Base-by-base conservation (phyloP, 176 grass and related monocot species). In the Rhynchospora pubera region DNA sequence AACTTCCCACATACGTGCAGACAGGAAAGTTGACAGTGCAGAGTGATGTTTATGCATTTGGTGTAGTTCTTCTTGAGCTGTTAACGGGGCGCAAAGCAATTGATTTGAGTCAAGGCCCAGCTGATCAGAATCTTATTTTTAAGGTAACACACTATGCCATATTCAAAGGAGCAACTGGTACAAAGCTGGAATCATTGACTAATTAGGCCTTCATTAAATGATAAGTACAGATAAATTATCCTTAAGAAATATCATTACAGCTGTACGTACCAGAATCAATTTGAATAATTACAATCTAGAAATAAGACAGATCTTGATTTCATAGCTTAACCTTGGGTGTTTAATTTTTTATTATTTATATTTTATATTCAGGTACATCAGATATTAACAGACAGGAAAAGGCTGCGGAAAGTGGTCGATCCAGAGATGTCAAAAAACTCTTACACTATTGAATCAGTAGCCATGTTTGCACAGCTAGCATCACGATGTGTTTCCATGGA, bases 11-110 rank as follows among this genome's bases (percentile, higher is more conserved):
- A 45, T 46, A 26, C 61, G 77, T 67, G n/a, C 82, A 99, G 96
- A 99, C 96, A 8, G 96, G 96, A 80, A 99, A 99, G 83, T 81
- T 99, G 63, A 95, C 96, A 64, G 72, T 99, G 77, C 89, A 93
- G 84, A 99, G 96, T 84, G 96, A 99, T 86, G 93, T 95, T 48
- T 99, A 99, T 83, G 96, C 96, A 22, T 99, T 95, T 87, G 96
- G 96, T 53, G 96, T 99, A 21, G 96, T 99, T 60, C 88, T 99
- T 48, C 96, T 99, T 7, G 96, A 99, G 82, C 82, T 99, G 13
- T 89, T 99, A 70, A 99, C 96, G 3, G 96, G 96, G n/a, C 96
- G 96, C 12, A 93, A 91, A 57, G 96, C 96, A 55, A 87, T 99
- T 74, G 93, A 99, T 74, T 83, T 99, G 51, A 99, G 91, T 84